A percentile compares a stretch with the other conserved stretches of the same genome.
Evolutionary conservation across 345 rosid genomes (phyloP).

Genomic region (Fremontodendron californicum): DNA sequence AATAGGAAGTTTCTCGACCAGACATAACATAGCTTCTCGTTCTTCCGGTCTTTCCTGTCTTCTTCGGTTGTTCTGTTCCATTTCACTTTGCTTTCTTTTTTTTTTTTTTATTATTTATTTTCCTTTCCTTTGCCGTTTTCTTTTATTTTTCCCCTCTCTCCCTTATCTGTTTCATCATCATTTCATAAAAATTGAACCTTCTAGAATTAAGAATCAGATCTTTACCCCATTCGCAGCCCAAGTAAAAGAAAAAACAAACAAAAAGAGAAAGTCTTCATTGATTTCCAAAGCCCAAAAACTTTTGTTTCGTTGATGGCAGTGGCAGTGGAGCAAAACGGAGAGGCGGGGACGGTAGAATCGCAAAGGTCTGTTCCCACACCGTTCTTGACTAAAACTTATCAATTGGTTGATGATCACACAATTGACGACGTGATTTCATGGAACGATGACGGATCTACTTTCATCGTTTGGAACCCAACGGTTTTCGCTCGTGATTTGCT

Average conservation of each 20-base stretch:
- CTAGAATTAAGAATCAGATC: constrained; percentile 25
- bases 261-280: background rate
- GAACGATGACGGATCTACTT: constrained; percentile 84
- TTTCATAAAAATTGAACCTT: constrained; percentile 28
- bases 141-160: background rate
- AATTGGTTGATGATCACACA: constrained; percentile 64
- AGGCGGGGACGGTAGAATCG: constrained; percentile 32
- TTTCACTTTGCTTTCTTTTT: background rate
- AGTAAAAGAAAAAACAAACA: no score
- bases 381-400: constrained; percentile 72
- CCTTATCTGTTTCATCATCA: background rate
- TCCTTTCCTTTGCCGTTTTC: background rate
- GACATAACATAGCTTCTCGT: constrained; percentile 40
- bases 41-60: constrained; percentile 23
- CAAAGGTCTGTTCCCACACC: constrained; percentile 78
- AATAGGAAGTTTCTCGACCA: constrained; percentile 57
- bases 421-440: constrained; percentile 80
- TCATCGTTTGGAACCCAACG: constrained; percentile 84
- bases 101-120: background rate
- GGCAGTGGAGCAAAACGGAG: constrained; percentile 34
- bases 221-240: no score
- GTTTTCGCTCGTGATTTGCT: constrained; percentile 84
- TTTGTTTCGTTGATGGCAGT: constrained; percentile 2
- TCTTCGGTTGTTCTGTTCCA: background rate
- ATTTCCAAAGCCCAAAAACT: background rate